Conservation (phyloP, 805 yeast species). For the Lachancea lanzarotensis region DNA sequence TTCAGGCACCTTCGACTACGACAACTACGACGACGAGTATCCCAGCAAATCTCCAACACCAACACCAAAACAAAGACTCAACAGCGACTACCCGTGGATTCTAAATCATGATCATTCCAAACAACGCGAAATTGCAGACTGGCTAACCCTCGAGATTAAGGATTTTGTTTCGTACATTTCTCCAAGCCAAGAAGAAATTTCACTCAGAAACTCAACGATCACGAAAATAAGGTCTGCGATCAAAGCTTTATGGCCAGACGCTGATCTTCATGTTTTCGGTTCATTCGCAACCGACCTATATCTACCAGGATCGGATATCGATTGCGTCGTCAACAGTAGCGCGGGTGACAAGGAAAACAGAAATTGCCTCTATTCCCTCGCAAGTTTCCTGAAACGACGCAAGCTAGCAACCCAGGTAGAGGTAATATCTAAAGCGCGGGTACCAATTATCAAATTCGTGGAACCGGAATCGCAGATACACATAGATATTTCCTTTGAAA, state of each 20-base stretch:
- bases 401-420: slow-evolving; percentile 67
- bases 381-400: slow-evolving; percentile 57
- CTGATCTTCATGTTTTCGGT: slow-evolving; percentile 83
- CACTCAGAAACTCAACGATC: slow-evolving; percentile 59
- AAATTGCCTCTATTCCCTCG: slow-evolving; percentile 61
- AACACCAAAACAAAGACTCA: slow-evolving; percentile 11
- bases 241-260: slow-evolving; percentile 62
- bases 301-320: slow-evolving; percentile 92
- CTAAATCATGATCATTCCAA: slow-evolving; percentile 68
- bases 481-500: slow-evolving; percentile 86
- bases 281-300: slow-evolving; percentile 90
- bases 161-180: slow-evolving; percentile 83
- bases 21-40: slow-evolving; percentile 10
- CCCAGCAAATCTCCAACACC: slow-evolving; percentile 5
- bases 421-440: slow-evolving; percentile 84
- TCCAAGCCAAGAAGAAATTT: slow-evolving; percentile 71
- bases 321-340: slow-evolving; percentile 74
- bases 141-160: slow-evolving; percentile 79
- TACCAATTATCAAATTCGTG: slow-evolving; percentile 87
- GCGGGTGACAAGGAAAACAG: slow-evolving; percentile 54
- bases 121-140: slow-evolving; percentile 72
- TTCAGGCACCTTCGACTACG: slow-evolving; percentile 14
- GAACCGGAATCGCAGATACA: slow-evolving; percentile 66
- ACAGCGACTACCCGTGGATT: slow-evolving; percentile 60
- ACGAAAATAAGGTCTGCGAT: slow-evolving; percentile 48